Base-by-base conservation (phyloP, 1,139 yeast genomes). In the Hansenula lynferdii region DNA sequence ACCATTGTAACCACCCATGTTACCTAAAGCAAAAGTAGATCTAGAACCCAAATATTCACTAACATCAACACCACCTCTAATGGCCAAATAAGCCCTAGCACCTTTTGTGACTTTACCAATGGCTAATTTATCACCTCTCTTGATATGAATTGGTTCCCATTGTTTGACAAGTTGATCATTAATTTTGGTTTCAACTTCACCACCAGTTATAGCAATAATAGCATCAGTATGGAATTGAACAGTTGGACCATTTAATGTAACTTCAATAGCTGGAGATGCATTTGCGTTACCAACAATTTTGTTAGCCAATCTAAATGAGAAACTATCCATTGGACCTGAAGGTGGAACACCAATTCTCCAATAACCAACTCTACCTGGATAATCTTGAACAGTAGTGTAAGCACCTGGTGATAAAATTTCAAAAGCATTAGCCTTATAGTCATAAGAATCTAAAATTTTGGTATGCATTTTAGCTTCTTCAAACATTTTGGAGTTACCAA, bases 311-410 rank as follows among this genome's bases (percentile, higher is more conserved):
- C 96, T 75, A 68, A 89, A 90, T 3, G 97, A 80, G 53, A 81
- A 89, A 44, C 82, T 77, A 64, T 92, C 97, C 97, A 92, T 92
- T 47, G 97, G 96, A 34, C 98, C 98, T 28, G 96, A 86, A 8
- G 97, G 97, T 23, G 98, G 98, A 40, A 92, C 97, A 60, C 98
- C 98, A 51, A 84, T 70, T 57, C 82, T 75, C 97, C 97, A 92
- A 60, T 83, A 76, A 12, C 90, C 84, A 43, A 71, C 71, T 69
- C 97, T 81, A 42, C 97, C 97, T 12, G 97, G 97, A 60, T 79
- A 90, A 62, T 90, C 97, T 67, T 92, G 97, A 37, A 90, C 92
- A 4, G 97, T 85, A 28, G 97, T 89, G 63, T 86, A 85, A 31
- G 96, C 92, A 57, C 97, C 97, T 2, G 97, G 96, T 34, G 76